Conservation (phyloP, 164 flowering plant species). For the Hamamelis virginiana region DNA sequence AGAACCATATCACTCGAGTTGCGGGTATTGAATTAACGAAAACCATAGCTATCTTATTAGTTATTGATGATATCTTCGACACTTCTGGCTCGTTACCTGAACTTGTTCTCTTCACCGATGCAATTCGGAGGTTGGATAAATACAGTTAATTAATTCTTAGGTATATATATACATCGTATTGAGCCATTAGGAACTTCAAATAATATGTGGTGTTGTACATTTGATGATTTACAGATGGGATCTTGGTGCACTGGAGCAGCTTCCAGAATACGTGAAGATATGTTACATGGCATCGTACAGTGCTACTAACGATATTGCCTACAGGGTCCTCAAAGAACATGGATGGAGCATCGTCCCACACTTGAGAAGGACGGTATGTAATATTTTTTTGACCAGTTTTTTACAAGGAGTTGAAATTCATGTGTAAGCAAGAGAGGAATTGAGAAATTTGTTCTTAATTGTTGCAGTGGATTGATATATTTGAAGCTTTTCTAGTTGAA, state of each 20-base stretch:
- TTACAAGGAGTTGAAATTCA: background rate
- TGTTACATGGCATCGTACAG: conserved; percentile 30
- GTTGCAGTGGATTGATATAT: conserved; percentile 25
- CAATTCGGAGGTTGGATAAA: conserved; percentile 23
- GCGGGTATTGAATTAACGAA: conserved; percentile 29
- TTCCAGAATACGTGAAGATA: conserved; percentile 32
- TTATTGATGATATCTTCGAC: conserved; percentile 30
- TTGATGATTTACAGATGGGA: conserved; percentile 25
- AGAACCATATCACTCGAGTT: conserved; percentile 21
- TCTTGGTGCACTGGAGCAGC: conserved; percentile 22
- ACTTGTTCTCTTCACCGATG: conserved; percentile 24
- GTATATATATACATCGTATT: too few relatives aligned
- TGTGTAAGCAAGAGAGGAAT: background rate
- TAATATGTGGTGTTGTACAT: too few relatives aligned
- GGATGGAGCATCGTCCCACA: conserved; percentile 16
- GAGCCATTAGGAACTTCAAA: too few relatives aligned
- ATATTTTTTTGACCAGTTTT: background rate
- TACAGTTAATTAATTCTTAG: background rate
- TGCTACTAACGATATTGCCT: conserved; percentile 21
- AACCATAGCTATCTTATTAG: conserved; percentile 26
- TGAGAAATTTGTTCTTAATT: background rate
- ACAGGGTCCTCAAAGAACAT: conserved; percentile 17
- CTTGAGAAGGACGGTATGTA: conserved; percentile 23
- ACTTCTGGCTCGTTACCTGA: conserved; percentile 23
- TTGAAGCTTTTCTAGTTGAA: conserved; percentile 26